Conservation (phyloP, 225 moss, liverwort and hornwort genomes). For the Thuidium tamariscinum region DNA sequence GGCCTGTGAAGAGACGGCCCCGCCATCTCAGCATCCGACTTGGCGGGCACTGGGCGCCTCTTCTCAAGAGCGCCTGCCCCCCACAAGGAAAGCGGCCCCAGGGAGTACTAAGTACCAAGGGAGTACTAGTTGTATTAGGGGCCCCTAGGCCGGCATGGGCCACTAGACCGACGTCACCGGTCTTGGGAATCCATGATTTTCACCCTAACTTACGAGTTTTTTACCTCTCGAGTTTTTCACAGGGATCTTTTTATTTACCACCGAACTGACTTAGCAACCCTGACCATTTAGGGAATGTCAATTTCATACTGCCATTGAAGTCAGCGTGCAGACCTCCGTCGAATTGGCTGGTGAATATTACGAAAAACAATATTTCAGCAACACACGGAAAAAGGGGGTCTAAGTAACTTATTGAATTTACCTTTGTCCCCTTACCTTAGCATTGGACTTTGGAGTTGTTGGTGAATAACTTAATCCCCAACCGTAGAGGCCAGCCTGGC, state of each 20-base stretch:
- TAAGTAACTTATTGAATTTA: no score
- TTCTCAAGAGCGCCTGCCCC: conserved; percentile 3
- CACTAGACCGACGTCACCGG: not conserved
- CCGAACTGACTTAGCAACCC: not conserved
- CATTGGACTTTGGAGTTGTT: not conserved
- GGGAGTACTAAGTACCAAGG: not conserved
- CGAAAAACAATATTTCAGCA: fast-evolving
- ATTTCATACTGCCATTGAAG: not conserved
- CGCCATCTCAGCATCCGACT: not conserved
- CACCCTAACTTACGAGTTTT: not conserved
- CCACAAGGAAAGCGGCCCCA: not conserved
- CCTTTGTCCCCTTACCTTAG: not conserved
- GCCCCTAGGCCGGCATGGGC: not conserved
- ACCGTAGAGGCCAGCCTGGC: not conserved
- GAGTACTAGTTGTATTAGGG: not conserved
- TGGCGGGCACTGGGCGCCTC: conserved; percentile 20
- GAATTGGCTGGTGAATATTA: not conserved
- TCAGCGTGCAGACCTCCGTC: not conserved
- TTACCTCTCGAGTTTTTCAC: not conserved
- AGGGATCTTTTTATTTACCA: not conserved
- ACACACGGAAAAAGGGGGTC: no score
- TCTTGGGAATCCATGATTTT: not conserved
- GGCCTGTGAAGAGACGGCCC: not conserved
- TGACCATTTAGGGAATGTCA: no score
- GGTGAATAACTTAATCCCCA: no score